A percentile compares a stretch with the other conserved stretches of the same genome.
Conservation (phyloP, 345 rosid species). For the Eucalyptus pauciflora region DNA sequence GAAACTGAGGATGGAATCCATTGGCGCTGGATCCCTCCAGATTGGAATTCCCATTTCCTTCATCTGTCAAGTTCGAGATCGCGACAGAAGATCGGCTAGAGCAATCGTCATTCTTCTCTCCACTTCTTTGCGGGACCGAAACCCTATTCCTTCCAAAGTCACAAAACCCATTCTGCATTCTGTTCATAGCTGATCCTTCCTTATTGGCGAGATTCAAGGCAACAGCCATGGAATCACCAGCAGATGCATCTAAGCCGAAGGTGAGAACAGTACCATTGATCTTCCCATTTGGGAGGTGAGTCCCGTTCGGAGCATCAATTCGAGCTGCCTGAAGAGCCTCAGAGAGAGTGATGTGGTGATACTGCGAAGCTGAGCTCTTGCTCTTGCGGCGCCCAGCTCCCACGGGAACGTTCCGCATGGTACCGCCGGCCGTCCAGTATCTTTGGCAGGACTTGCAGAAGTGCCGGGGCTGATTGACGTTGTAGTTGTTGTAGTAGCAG, state of each 20-base stretch:
- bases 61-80: conserved; percentile 18
- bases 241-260: conserved; percentile 37
- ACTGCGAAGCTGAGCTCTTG: conserved; percentile 71
- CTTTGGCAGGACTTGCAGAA: conserved; percentile 94
- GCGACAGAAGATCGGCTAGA: conserved; percentile 45
- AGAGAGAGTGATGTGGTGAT: conserved; percentile 57
- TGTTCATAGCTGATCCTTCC: conserved; percentile 17
- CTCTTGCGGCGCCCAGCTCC: conserved; percentile 95
- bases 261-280: conserved; percentile 53
- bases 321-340: conserved; percentile 73
- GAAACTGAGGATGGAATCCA: conserved; percentile 36
- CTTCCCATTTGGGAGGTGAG: conserved; percentile 20
- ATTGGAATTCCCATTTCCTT: conserved; percentile 7
- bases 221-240: conserved; percentile 25
- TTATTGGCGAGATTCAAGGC: conserved; percentile 32
- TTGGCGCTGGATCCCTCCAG: conserved; percentile 27
- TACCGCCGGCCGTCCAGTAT: conserved; percentile 94
- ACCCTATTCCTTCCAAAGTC: neutral
- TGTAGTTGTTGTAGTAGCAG: conserved; percentile 91
- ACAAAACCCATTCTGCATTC: conserved; percentile 21
- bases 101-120: conserved; percentile 45
- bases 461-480: conserved; percentile 84
- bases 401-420: conserved; percentile 84
- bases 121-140: neutral
- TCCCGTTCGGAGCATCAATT: conserved; percentile 33